A percentile compares a stretch with the other conserved stretches of the same genome.
Evolutionary conservation across 1,284 basidiomycete genomes (phyloP).

Genomic region (Rhodotorula sp.): DNA sequence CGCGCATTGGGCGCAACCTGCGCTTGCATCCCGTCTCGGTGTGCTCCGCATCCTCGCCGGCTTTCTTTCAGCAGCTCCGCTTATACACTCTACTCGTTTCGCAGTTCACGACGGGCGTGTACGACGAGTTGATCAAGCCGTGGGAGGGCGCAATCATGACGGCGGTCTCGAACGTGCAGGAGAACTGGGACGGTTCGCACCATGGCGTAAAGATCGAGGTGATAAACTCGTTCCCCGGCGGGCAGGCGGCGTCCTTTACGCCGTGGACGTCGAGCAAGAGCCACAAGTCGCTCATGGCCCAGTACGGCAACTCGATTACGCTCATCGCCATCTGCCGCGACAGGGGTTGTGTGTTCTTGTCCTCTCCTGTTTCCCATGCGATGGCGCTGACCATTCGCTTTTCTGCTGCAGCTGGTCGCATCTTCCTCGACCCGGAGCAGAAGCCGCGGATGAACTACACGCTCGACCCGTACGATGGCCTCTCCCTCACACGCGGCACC

Average conservation of each 20-base stretch:
- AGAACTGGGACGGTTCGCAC: conserved; percentile 49
- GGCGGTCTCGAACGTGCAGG: conserved; percentile 49
- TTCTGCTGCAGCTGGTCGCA: conserved; percentile 45
- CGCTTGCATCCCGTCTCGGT: conserved; percentile 53
- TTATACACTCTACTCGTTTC: neutral
- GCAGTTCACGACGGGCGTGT: conserved; percentile 54
- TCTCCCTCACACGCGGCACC: conserved; percentile 51
- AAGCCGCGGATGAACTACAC: conserved; percentile 53
- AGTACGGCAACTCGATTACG: conserved; percentile 34
- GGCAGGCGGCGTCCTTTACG: conserved; percentile 49
- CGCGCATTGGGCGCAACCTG: conserved; percentile 55
- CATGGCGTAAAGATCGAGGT: conserved; percentile 56
- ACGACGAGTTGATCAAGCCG: conserved; percentile 53
- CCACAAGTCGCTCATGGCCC: conserved; percentile 52
- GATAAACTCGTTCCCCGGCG: conserved; percentile 52
- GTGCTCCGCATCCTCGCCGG: neutral
- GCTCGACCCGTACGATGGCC: conserved; percentile 51
- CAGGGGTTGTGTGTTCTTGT: conserved; percentile 54
- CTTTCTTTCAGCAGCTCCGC: neutral
- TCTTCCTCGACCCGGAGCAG: conserved; percentile 52
- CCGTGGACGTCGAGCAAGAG: conserved; percentile 50
- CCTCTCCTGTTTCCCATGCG: fast-evolving
- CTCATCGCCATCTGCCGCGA: conserved; percentile 79
- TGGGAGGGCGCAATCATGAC: conserved; percentile 57
- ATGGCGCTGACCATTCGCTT: no score